Evolutionary conservation across 495 filamentous ascomycete genomes (phyloP).

Genomic region (Aspergillus sclerotioniger): DNA sequence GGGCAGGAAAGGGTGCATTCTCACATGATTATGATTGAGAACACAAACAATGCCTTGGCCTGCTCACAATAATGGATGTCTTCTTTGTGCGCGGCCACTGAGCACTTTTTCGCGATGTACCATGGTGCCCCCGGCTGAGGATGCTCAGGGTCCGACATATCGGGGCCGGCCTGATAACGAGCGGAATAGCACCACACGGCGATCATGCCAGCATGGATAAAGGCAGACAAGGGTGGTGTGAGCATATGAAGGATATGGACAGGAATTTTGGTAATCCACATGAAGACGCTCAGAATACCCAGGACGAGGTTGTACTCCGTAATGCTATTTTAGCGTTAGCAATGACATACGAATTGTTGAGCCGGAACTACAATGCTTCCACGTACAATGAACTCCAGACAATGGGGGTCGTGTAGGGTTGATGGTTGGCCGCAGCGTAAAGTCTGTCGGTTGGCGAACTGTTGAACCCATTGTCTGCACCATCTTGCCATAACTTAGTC

Average conservation of each 20-base stretch:
- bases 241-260: slow-evolving; percentile 70
- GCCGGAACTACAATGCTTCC: neutral
- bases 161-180: slow-evolving; percentile 72
- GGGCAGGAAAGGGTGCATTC: slow-evolving; percentile 29
- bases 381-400: slow-evolving; percentile 83
- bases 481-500: slow-evolving; percentile 78
- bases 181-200: slow-evolving; percentile 66
- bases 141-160: slow-evolving; percentile 71
- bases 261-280: slow-evolving; percentile 58
- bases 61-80: slow-evolving; percentile 70
- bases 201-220: slow-evolving; percentile 57
- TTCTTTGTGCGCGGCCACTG: slow-evolving; percentile 52
- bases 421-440: slow-evolving; percentile 76
- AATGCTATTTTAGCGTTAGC: slow-evolving; percentile 50
- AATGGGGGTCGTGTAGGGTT: slow-evolving; percentile 62
- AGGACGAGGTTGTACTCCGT: slow-evolving; percentile 82
- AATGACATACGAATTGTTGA: neutral
- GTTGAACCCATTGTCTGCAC: slow-evolving; percentile 76
- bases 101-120: slow-evolving; percentile 81
- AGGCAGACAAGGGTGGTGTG: slow-evolving; percentile 62
- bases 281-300: slow-evolving; percentile 60
- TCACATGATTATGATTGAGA: slow-evolving; percentile 70
- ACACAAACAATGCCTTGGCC: slow-evolving; percentile 72
- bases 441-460: slow-evolving; percentile 69
- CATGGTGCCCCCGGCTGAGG: slow-evolving; percentile 68